Conservation (phyloP, 805 yeast genomes). For the Saccharomycopsis selenospora region DNA sequence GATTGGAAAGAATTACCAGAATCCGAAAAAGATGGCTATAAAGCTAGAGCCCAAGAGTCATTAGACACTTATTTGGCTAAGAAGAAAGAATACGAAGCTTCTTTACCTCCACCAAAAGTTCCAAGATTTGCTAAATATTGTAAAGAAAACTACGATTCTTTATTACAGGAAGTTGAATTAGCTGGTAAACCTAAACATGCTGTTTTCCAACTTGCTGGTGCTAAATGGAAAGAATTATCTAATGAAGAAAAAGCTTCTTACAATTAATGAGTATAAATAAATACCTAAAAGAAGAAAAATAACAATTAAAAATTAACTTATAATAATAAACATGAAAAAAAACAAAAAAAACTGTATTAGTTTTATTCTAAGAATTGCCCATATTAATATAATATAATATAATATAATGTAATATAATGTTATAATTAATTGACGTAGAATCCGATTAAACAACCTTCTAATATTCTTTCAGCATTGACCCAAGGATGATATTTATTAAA, state of each 20-base stretch:
- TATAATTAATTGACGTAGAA: conserved; percentile 26
- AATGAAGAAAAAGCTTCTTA: background rate
- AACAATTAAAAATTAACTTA: too few relatives aligned
- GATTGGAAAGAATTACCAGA: conserved; percentile 12
- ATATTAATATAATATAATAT: too few relatives aligned
- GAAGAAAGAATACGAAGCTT: conserved; percentile 7
- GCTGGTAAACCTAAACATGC: conserved; percentile 26
- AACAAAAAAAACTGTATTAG: conserved; percentile 4
- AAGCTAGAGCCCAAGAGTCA: conserved; percentile 5
- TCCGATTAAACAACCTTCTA: conserved; percentile 76
- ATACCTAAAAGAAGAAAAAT: too few relatives aligned
- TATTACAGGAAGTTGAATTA: conserved; percentile 13
- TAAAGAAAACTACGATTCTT: background rate
- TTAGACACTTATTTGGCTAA: conserved; percentile 10
- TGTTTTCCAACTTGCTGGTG: conserved; percentile 64
- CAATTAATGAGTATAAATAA: background rate
- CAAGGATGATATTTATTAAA: conserved; percentile 68
- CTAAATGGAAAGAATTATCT: conserved; percentile 75
- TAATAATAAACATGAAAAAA: background rate
- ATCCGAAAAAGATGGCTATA: conserved; percentile 7
- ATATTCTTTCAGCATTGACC: conserved; percentile 82
- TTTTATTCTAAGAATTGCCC: too few relatives aligned
- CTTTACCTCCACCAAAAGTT: background rate
- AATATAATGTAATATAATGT: too few relatives aligned
- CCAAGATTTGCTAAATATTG: conserved; percentile 3